These are phyloP conservation scores for Nadsonia starkeyi-henricii DNA, from an alignment of 1,139 yeast genomes.

Conservation along the genomic window DNA sequence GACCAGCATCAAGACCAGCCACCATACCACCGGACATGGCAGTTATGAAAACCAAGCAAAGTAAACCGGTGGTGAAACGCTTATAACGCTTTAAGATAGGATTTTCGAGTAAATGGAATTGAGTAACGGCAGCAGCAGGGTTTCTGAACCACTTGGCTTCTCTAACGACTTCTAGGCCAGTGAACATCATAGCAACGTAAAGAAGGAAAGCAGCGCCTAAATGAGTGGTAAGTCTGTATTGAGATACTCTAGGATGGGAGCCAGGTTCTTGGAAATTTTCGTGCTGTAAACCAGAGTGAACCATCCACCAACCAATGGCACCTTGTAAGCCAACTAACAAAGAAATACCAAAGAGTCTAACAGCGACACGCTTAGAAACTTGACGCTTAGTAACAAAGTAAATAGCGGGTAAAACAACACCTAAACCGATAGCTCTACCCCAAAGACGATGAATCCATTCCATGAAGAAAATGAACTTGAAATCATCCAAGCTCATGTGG, in stretches of 20 bases:
- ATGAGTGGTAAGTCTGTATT: conserved; percentile 87
- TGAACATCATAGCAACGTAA: conserved; percentile 80
- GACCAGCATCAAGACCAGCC: conserved; percentile 95
- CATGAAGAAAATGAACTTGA: conserved; percentile 89
- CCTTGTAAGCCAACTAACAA: conserved; percentile 84
- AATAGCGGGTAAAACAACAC: conserved; percentile 70
- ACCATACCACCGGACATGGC: conserved; percentile 97
- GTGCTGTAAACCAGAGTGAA: conserved; percentile 83
- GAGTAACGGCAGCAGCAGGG: conserved; percentile 39
- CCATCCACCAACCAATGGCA: conserved; percentile 99
- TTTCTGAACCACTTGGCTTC: conserved; percentile 57
- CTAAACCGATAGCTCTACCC: conserved; percentile 81
- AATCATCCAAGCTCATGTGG: conserved; percentile 82
- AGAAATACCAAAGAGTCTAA: conserved; percentile 56
- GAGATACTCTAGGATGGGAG: conserved; percentile 87
- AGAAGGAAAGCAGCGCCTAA: conserved; percentile 84
- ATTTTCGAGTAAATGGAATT: conserved; percentile 39
- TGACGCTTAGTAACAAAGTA: conserved; percentile 58
- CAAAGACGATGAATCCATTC: conserved; percentile 94
- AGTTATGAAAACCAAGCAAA: conserved; percentile 63
- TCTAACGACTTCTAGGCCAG: conserved; percentile 70
- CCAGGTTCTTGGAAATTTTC: conserved; percentile 64
- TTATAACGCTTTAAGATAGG: conserved; percentile 49
- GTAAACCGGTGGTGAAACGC: conserved; percentile 37
- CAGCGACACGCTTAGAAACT: conserved; percentile 57